Evolutionary conservation across 306 rosid genomes (phyloP).

Genomic region (Vigna reflexopilosa): DNA sequence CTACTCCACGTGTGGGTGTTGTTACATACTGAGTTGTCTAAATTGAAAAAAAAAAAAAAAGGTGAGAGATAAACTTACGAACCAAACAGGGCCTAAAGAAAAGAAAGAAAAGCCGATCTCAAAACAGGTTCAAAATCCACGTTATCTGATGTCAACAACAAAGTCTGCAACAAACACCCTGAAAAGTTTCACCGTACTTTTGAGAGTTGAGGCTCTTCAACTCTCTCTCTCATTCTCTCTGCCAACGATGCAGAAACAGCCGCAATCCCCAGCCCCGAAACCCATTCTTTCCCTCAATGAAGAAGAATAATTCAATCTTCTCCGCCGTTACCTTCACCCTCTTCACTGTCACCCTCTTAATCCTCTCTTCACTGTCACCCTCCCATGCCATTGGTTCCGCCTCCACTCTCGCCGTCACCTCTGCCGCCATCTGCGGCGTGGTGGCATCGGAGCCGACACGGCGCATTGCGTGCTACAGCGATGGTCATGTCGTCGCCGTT

Average conservation of each 20-base stretch:
- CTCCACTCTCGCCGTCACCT: slow-evolving; percentile 72
- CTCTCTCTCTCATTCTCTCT: slow-evolving; percentile 29
- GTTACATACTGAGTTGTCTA: not conserved
- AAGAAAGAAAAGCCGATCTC: not conserved
- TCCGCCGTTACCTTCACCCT: slow-evolving; percentile 19
- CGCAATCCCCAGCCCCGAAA: slow-evolving; percentile 39
- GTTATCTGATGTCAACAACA: slow-evolving; percentile 21
- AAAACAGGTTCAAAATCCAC: not conserved
- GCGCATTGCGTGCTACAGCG: slow-evolving; percentile 67
- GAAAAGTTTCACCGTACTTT: slow-evolving; percentile 2
- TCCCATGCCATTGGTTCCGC: slow-evolving; percentile 74
- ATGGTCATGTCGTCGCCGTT: slow-evolving; percentile 47
- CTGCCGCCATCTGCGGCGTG: slow-evolving; percentile 80
- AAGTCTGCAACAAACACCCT: slow-evolving; percentile 34
- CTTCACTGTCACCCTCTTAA: slow-evolving; percentile 16
- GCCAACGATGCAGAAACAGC: slow-evolving; percentile 66
- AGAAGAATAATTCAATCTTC: slow-evolving; percentile 48
- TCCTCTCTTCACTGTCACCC: slow-evolving; percentile 33
- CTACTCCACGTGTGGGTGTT: not conserved
- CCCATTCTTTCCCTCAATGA: slow-evolving; percentile 56
- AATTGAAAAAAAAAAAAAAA: not conserved
- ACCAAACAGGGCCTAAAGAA: not conserved
- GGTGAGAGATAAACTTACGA: not conserved
- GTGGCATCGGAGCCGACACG: slow-evolving; percentile 52
- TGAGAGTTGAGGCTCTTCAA: slow-evolving; percentile 16